phyloP scores from a whole-genome alignment of 495 filamentous ascomycete genomes.

The Cercophora scortea region DNA sequence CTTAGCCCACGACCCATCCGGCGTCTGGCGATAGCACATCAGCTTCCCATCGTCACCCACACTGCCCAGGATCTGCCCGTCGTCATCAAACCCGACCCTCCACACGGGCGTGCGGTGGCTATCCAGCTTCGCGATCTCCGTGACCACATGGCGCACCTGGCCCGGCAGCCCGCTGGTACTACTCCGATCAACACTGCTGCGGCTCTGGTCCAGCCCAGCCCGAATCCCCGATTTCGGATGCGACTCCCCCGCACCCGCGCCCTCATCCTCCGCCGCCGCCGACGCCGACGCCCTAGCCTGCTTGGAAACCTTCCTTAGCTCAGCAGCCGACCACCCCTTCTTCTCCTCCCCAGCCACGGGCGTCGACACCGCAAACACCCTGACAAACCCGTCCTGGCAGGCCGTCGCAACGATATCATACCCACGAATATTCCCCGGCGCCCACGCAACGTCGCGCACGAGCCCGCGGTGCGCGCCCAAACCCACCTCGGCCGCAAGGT shows the following conservation, averaged over 20 bases:
- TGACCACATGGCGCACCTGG: conserved; percentile 38
- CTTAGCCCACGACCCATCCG: conserved; percentile 47
- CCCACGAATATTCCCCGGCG: conserved; percentile 75
- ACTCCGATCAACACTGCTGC: conserved; percentile 26
- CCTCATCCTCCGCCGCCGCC: neutral
- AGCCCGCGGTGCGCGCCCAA: conserved; percentile 55
- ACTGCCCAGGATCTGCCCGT: conserved; percentile 51
- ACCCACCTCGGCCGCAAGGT: conserved; percentile 64
- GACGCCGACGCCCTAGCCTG: neutral
- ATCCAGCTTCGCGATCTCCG: conserved; percentile 45
- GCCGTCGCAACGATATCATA: conserved; percentile 89
- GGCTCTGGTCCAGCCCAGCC: conserved; percentile 49
- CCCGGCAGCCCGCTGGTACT: conserved; percentile 25
- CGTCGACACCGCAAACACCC: conserved; percentile 75
- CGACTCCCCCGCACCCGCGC: conserved; percentile 1
- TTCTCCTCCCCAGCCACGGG: conserved; percentile 15
- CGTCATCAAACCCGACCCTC: conserved; percentile 53
- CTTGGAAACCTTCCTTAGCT: conserved; percentile 10
- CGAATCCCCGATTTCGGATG: conserved; percentile 44
- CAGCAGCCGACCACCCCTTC: conserved; percentile 21
- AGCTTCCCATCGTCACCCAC: conserved; percentile 56
- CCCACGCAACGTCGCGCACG: conserved; percentile 91
- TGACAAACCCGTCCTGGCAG: conserved; percentile 80
- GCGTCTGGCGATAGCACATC: conserved; percentile 47
- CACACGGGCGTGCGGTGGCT: conserved; percentile 50